A percentile compares a stretch with the other conserved stretches of the same genome.
phyloP scores from a whole-genome alignment of 352 stramenopile species.

The Globisporangium camurandrum region DNA sequence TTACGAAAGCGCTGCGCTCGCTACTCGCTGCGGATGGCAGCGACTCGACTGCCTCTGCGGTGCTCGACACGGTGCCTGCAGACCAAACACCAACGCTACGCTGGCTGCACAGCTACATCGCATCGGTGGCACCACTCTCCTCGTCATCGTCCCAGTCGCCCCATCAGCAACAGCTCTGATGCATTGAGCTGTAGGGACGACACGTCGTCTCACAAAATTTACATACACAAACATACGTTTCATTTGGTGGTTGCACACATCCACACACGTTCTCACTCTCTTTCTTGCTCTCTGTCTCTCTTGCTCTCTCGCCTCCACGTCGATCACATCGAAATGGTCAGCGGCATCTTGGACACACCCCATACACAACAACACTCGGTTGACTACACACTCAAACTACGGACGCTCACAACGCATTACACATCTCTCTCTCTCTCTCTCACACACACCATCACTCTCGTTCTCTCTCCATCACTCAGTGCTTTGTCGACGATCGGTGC shows the following conservation, averaged over 20 bases:
- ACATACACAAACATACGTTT: neutral
- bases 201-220: too few relatives aligned
- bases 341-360: too few relatives aligned
- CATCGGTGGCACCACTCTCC: too few relatives aligned
- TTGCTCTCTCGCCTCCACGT: neutral
- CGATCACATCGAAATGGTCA: neutral
- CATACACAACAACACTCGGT: neutral
- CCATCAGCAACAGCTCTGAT: neutral
- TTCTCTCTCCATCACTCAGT: constrained; percentile 1
- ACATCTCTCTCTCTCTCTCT: constrained; percentile 1
- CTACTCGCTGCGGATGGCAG: constrained; percentile 4
- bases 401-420: constrained; percentile 5
- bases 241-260: neutral
- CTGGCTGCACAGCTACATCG: constrained; percentile 1
- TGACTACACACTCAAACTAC: neutral
- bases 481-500: constrained; percentile 40
- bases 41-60: neutral
- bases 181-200: too few relatives aligned
- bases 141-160: too few relatives aligned
- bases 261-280: neutral
- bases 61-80: too few relatives aligned
- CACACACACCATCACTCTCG: neutral
- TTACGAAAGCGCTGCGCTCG: constrained; percentile 29
- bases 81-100: constrained; percentile 9
- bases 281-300: neutral